Conservation (phyloP, 2,329 filamentous ascomycete species). For the Pleochaeta shiraiana region DNA sequence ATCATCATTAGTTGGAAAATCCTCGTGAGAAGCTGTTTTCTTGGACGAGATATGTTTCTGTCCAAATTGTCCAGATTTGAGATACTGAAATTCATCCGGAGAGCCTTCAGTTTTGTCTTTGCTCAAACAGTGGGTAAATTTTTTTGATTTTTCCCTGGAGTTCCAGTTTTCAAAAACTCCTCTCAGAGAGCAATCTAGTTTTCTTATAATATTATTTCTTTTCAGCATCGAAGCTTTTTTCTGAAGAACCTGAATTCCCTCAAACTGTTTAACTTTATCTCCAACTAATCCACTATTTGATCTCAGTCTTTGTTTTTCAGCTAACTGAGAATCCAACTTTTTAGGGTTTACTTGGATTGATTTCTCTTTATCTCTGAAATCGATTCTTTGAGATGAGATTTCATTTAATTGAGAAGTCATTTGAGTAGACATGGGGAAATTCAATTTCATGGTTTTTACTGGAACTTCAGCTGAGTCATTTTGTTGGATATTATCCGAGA, state of each 20-base stretch:
- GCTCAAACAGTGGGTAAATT: not conserved
- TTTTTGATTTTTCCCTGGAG: slow-evolving; percentile 1
- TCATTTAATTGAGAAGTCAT: no score
- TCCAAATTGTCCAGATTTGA: not conserved
- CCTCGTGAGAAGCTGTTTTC: not conserved
- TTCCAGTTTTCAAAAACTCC: slow-evolving; percentile 8
- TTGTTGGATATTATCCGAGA: no score
- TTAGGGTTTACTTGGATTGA: not conserved
- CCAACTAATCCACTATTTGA: slow-evolving; percentile 10
- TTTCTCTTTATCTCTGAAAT: not conserved
- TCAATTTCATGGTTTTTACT: no score
- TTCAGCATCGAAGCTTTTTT: not conserved
- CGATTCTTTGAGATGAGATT: not conserved
- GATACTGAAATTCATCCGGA: not conserved
- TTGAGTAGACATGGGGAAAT: no score
- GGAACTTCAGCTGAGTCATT: no score
- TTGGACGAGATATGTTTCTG: not conserved
- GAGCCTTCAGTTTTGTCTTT: not conserved
- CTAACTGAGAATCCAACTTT: not conserved
- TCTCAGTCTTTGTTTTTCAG: slow-evolving; percentile 5
- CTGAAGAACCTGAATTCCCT: slow-evolving; percentile 4
- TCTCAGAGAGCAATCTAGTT: slow-evolving; percentile 8
- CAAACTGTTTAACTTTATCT: slow-evolving; percentile 14
- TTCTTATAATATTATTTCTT: slow-evolving; percentile 8
- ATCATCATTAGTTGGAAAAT: not conserved